Conservation (phyloP, 139 green algal species). For the Micromonas commoda region DNA sequence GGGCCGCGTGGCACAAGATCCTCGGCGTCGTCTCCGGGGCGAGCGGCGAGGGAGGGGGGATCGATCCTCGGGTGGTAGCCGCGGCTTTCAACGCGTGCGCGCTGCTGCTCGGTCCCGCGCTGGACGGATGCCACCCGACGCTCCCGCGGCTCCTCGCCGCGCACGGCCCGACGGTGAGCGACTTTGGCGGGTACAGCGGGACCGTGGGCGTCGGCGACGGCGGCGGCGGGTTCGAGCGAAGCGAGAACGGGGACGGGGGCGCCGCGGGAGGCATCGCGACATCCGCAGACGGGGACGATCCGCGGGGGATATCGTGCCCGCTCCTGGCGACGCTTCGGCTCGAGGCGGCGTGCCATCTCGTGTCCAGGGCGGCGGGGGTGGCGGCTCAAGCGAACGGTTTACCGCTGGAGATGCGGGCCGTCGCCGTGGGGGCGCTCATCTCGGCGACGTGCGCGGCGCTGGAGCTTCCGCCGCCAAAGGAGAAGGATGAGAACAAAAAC, state of each 20-base stretch:
- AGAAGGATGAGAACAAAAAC: neutral
- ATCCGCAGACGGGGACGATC: neutral
- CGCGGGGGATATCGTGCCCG: neutral
- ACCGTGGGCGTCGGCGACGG: neutral
- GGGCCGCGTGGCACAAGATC: neutral
- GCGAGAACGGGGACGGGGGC: too few species aligned
- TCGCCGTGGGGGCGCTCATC: neutral
- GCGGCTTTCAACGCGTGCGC: neutral
- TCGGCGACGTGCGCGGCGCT: neutral
- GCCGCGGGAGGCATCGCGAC: neutral
- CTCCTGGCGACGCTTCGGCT: neutral
- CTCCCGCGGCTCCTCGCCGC: neutral
- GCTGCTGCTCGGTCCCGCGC: neutral
- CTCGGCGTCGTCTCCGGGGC: neutral
- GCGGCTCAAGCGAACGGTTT: neutral
- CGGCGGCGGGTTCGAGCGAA: neutral
- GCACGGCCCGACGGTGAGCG: neutral
- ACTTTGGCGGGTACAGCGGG: neutral
- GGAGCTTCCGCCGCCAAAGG: too few species aligned
- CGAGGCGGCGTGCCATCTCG: neutral
- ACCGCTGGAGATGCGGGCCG: neutral
- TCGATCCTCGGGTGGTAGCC: neutral
- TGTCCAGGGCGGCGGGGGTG: neutral
- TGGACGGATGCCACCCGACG: neutral
- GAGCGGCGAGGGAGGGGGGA: neutral